These are phyloP conservation scores for Candida insectorum DNA, from an alignment of 805 yeast species.

Conservation along the genomic window DNA sequence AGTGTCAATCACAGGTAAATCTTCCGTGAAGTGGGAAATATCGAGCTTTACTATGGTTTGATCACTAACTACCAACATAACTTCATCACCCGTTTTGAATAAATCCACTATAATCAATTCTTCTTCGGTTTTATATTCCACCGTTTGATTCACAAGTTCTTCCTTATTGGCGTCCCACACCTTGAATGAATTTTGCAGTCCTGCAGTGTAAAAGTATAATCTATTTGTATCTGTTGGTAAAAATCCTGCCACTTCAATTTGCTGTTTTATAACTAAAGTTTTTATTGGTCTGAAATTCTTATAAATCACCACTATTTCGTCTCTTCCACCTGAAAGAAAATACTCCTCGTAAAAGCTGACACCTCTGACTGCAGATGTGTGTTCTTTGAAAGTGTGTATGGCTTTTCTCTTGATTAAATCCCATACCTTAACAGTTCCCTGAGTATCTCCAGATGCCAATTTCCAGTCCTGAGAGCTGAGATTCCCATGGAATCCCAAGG, in stretches of 20 bases:
- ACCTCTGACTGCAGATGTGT: conserved; percentile 83
- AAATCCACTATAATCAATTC: conserved; percentile 68
- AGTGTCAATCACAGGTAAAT: conserved; percentile 31
- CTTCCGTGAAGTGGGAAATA: conserved; percentile 6
- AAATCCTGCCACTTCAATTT: conserved; percentile 70
- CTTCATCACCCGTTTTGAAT: conserved; percentile 23
- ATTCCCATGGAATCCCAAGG: conserved; percentile 70
- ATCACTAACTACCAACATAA: conserved; percentile 66
- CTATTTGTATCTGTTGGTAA: conserved; percentile 12
- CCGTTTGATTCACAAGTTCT: conserved; percentile 40
- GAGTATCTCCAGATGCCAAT: conserved; percentile 67
- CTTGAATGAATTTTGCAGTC: conserved; percentile 67
- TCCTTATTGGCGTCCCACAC: conserved; percentile 59
- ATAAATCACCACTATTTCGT: conserved; percentile 66
- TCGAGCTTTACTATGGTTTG: conserved; percentile 67
- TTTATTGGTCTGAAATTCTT: conserved; percentile 52
- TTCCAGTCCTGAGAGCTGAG: conserved; percentile 67
- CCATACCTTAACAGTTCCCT: conserved; percentile 56
- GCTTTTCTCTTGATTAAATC: conserved; percentile 73
- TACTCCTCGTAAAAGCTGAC: conserved; percentile 60
- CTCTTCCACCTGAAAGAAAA: conserved; percentile 86
- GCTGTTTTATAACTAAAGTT: conserved; percentile 72
- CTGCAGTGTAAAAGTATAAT: conserved; percentile 64
- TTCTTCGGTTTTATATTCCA: conserved; percentile 59
- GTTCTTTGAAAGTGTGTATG: conserved; percentile 62